These are phyloP conservation scores for Rhytidiadelphus loreus DNA, from an alignment of 225 moss, liverwort and hornwort genomes.

Conservation along the genomic window DNA sequence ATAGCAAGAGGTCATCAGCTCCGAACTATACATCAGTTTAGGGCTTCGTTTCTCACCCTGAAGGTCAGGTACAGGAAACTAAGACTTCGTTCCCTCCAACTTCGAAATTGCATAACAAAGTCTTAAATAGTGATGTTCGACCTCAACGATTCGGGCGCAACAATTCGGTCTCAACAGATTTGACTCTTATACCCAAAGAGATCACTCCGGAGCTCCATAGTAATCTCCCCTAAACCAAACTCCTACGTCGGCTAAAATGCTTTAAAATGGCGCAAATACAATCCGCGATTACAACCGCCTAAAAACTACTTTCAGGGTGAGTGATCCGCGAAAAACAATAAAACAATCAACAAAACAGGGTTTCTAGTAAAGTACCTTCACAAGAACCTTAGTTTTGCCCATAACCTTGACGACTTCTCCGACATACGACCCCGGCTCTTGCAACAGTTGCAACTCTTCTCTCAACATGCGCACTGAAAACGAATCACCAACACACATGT, in stretches of 20 bases:
- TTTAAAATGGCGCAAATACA: neutral
- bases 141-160: neutral
- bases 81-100: neutral
- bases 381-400: slow-evolving; percentile 99
- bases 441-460: slow-evolving; percentile 90
- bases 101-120: neutral
- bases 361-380: slow-evolving; percentile 46
- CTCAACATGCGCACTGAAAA: slow-evolving; percentile 88
- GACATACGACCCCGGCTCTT: slow-evolving; percentile 98
- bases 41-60: neutral
- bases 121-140: neutral
- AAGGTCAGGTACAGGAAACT: neutral
- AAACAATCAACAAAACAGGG: neutral
- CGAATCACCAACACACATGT: neutral
- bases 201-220: too few relatives aligned
- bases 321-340: neutral
- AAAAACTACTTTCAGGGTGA: neutral
- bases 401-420: slow-evolving; percentile 98
- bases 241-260: neutral
- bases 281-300: neutral
- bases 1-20: neutral
- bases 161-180: neutral
- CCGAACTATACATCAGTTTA: neutral
- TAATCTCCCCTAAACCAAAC: neutral
- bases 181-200: neutral